A percentile compares a stretch with the other conserved stretches of the same genome.
Evolutionary conservation across 1,139 yeast species (phyloP).

Genomic region (Insectozyma bohioensis): DNA sequence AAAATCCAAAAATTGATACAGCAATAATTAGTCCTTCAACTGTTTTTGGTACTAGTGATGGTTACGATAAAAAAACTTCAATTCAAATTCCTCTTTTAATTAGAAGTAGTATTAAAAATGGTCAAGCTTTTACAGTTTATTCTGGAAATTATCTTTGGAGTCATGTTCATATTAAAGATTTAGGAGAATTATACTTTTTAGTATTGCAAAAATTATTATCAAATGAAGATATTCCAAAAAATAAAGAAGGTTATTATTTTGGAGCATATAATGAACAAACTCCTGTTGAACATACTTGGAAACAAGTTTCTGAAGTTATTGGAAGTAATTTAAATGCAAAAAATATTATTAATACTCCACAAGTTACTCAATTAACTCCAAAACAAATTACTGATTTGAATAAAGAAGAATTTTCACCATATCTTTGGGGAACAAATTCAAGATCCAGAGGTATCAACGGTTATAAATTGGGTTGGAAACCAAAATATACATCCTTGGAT

Average conservation of each 20-base stretch:
- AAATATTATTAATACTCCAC: constrained; percentile 17
- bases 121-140: constrained; percentile 30
- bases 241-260: constrained; percentile 37
- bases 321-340: constrained; percentile 18
- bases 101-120: constrained; percentile 20
- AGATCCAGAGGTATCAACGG: constrained; percentile 30
- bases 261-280: constrained; percentile 22
- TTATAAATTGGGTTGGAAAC: constrained; percentile 24
- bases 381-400: constrained; percentile 16
- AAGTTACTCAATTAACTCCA: constrained; percentile 19
- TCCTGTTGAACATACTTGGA: constrained; percentile 31
- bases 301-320: constrained; percentile 26
- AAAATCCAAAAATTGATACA: constrained; percentile 22
- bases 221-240: constrained; percentile 26
- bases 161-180: constrained; percentile 36
- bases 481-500: constrained; percentile 17
- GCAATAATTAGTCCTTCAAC: constrained; percentile 26
- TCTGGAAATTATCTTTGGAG: constrained; percentile 37
- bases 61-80: constrained; percentile 32
- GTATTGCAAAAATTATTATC: constrained; percentile 22
- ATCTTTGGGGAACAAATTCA: constrained; percentile 31
- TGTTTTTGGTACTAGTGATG: constrained; percentile 27
- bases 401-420: constrained; percentile 22
- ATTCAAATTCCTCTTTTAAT: constrained; percentile 33
- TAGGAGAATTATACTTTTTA: constrained; percentile 32